Base-by-base conservation (phyloP, 352 stramenopile species). In the Phytophthora vignae region DNA sequence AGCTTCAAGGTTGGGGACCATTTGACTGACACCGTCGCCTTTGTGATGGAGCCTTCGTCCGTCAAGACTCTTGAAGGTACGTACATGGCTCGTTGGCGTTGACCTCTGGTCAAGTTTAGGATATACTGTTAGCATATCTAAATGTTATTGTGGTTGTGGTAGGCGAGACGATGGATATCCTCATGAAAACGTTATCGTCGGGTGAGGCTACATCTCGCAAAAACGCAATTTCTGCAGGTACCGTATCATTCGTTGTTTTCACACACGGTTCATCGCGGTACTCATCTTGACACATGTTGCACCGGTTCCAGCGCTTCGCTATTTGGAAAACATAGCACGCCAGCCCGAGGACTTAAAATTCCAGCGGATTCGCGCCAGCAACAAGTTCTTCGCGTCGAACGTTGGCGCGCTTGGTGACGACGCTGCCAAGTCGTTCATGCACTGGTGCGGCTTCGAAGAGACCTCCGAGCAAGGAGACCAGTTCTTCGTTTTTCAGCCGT, bases 381-480 rank as follows among this genome's bases (percentile, higher is more conserved):
- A 96, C 72, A 85, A 83, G 31, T 95, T 83, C 48, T 96, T 96
- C 40, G 61, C 60, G 9, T 75, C 77, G 4, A 92, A 80, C 29
- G 59, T 96, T 11, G 82, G 70, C 4, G 19, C 44, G n/a, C 33
- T 85, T 46, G 72, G 68, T 19, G 42, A 59, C 11, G 56, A 68
- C 42, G 46, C 44, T 4, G 61, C 67, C 15, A 73, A 64, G 22
- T 53, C 49, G 4, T 78, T 82, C 22, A 82, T 84, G 74, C 1
- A 8, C 10, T 94, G 87, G 87, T 91, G 87, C 44, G 87, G 87
- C 11, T 94, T 94, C 10, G 53, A 58, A 48, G 58, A 64, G 21
- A 46, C 27, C 2, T 29, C 31, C 0, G 72, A 84, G 36, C 59
- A 75, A 40, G 67, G 21, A 8, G 82, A 90, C 3, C 64, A 64